Evolutionary conservation across 306 rosid genomes (phyloP), one percentile per base, ranked within the genome.

Genomic region (Amphicarpaea edgeworthii): DNA sequence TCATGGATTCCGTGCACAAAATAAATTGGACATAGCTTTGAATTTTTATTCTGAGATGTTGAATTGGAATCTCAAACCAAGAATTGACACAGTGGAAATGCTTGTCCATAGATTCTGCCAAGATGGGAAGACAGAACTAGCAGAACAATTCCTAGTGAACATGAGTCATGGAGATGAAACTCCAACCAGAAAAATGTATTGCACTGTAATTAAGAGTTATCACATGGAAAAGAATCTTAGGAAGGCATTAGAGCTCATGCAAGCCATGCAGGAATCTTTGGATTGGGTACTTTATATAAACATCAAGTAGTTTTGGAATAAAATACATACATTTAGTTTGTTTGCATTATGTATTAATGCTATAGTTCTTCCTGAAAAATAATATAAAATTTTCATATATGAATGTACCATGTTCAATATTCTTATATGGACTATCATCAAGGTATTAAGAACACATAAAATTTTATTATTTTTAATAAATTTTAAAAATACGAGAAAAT

Each of bases 31-130:
- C 23, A 79, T 53, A 28, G 96, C 98, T 38, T 65, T 81, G 83
- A 67, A 84, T 73, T 95, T 95, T 69, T 86, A 86, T 41, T 73
- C 86, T 12, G 97, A 92, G 88, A 87, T 92, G 96, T 68, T 77
- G 70, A 83, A 71, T 46, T 76, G 89, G 82, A 34, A 76, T 70
- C 87, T 89, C 60, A 85, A 83, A 73, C 96, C 92, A 12, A 82
- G 83, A 82, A 79, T 89, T 30, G 55, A 50, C 5, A 89, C 90
- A 0, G 62, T 81, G 78, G 87, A 87, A 64, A 80, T 73, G 79
- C 89, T 95, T 54, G 77, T 92, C 40, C 73, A 57, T 41, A 76
- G 77, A 61, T 70, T 89, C 41, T 92, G 98, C 83, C 81, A 71
- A 60, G 63, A 53, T 73, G 92, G 91, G 57, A 50, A 79, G 78